Conservation (phyloP, 108 stramenopile species). For the Ochromonas danica region DNA sequence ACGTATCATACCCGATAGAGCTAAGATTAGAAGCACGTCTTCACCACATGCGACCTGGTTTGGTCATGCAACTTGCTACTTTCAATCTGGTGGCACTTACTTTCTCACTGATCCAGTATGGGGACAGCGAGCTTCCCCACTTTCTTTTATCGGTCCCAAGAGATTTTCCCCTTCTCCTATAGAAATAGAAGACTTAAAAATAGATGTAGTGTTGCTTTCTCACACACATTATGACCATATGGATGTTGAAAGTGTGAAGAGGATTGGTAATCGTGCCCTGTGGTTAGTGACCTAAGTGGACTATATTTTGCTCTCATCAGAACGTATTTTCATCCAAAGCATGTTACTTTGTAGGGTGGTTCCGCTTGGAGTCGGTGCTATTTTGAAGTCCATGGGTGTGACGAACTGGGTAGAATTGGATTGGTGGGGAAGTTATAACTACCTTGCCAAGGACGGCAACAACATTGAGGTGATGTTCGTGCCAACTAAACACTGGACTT, state of each 20-base stretch:
- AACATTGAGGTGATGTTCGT: slow-evolving; percentile 62
- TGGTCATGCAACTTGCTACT: slow-evolving; percentile 50
- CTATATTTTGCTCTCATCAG: too few relatives aligned
- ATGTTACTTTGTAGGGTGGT: slow-evolving; percentile 60
- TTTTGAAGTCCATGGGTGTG: slow-evolving; percentile 54
- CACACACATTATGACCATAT: slow-evolving; percentile 61
- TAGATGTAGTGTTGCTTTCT: slow-evolving; percentile 53
- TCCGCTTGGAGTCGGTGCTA: slow-evolving; percentile 69
- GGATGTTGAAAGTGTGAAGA: slow-evolving; percentile 39
- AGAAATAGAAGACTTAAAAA: slow-evolving; percentile 38
- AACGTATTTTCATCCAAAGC: neutral
- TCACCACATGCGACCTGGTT: slow-evolving; percentile 42
- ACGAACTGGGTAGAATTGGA: slow-evolving; percentile 70
- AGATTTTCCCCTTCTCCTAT: slow-evolving; percentile 42
- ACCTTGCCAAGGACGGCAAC: neutral
- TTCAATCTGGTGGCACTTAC: slow-evolving; percentile 47
- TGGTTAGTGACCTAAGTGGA: slow-evolving; percentile 44
- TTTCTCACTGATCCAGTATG: slow-evolving; percentile 58
- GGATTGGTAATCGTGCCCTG: slow-evolving; percentile 38
- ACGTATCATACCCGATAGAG: neutral
- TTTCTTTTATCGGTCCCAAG: slow-evolving; percentile 41
- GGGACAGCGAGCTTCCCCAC: slow-evolving; percentile 42
- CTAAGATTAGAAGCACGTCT: neutral
- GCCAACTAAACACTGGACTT: slow-evolving; percentile 84
- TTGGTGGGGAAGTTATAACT: slow-evolving; percentile 77